Evolutionary conservation across 768 basidiomycete species (phyloP), one percentile per base, ranked within the genome.

Genomic region (Dendrothele bispora): DNA sequence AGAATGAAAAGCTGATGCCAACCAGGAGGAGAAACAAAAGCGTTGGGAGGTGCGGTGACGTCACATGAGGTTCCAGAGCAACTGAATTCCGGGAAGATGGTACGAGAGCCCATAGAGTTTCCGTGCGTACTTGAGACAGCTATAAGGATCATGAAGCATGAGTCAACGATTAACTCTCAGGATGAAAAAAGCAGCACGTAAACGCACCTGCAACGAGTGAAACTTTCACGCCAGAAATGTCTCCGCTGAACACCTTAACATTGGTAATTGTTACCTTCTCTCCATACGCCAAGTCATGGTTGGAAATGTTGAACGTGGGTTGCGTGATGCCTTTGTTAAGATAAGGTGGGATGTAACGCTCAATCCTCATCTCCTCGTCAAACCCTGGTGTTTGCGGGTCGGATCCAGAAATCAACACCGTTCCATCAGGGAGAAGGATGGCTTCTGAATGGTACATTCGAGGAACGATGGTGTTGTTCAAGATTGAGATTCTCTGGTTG

Each of bases 281-380:
- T 0, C 78, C 74, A 24, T 84, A 81, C 0, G 56, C 62, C 86
- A 87, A 90, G 58, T 91, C 88, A 10, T 72, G 78, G 48, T 71
- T 61, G 1, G 72, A 54, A 36, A 88, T 71, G 18, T 72, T 80
- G 61, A 82, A 86, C 35, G 64, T 69, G 0, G 88, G 93, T 48
- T 85, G 86, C 4, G 53, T 61, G 51, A 74, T 66, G 8, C 86
- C 86, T 52, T 78, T 66, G 52, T 68, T 82, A 50, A 91, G 77
- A 65, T 95, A 98, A 14, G 88, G 90, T 5, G 95, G 95, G 56
- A 88, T 78, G 68, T 95, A 97, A 22, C 86, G 83, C 69, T 86
- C 84, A 35, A 90, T 78, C 11, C 91, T 78, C 66, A 90, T 85
- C 60, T 95, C 90, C 53, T 93, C 83, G 0, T 84, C 82, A 57